These are phyloP conservation scores for Diplosphaera chodatii DNA, from an alignment of 139 green algal species.

Conservation along the genomic window DNA sequence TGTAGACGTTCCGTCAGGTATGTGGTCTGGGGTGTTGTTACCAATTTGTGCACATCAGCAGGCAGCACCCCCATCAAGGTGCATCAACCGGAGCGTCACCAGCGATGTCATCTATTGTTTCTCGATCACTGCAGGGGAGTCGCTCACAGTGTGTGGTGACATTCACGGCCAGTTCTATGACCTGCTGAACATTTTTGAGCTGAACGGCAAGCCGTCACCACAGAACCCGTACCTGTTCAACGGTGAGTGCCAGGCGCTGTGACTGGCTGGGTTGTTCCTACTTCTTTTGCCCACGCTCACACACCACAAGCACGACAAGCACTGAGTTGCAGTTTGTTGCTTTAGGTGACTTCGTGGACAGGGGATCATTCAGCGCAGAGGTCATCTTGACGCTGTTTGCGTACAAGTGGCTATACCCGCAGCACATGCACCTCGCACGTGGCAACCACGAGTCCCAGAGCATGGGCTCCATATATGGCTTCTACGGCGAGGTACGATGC, in stretches of 20 bases:
- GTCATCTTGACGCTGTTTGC: constrained; percentile 93
- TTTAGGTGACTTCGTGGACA: constrained; percentile 97
- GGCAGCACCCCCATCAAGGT: too few species aligned
- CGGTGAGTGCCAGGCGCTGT: too few species aligned
- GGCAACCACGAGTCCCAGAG: constrained; percentile 92
- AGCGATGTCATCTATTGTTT: neutral
- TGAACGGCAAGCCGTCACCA: constrained; percentile 80
- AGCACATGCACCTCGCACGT: constrained; percentile 73
- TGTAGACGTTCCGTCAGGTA: constrained; percentile 43
- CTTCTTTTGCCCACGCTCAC: too few species aligned
- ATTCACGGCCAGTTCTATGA: constrained; percentile 92
- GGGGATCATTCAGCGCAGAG: constrained; percentile 87
- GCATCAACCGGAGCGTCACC: too few species aligned
- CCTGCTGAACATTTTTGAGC: constrained; percentile 92
- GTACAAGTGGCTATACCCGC: constrained; percentile 78
- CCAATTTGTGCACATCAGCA: too few species aligned
- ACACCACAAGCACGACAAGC: too few species aligned
- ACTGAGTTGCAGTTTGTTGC: too few species aligned
- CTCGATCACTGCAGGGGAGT: neutral
- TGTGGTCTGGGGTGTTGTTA: too few species aligned
- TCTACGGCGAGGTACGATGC: constrained; percentile 94
- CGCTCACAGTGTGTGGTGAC: constrained; percentile 89
- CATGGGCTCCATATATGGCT: constrained; percentile 98
- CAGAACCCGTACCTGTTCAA: constrained; percentile 99
- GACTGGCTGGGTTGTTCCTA: too few species aligned